Base-by-base conservation (phyloP, 768 basidiomycete genomes). In the Hygrocybe coccinea region DNA sequence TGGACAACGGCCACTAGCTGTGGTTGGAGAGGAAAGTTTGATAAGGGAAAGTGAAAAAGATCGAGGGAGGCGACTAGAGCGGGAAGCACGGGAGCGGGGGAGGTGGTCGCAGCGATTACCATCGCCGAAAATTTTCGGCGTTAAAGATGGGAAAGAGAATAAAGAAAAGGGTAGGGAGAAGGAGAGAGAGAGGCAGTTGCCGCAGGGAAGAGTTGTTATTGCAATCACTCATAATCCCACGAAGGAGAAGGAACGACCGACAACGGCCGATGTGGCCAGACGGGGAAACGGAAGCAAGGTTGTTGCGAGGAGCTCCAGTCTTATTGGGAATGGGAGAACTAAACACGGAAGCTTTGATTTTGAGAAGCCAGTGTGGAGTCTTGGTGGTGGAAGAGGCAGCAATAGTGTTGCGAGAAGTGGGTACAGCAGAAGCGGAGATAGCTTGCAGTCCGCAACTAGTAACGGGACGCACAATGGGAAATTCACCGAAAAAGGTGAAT, bases 311-410 rank as follows among this genome's bases (percentile, higher is more conserved):
- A 38, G 19, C 14, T 19, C 47, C 17, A 19, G 47, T 21, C 8
- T 29, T 24, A 17, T 37, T 2, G 39, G 24, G 6, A 72, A 63
- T 29, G 75, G 78, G 48, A 70, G 79, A 1, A 79, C 74, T 39
- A 85, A 86, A 63, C 85, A 86, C 59, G 86, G 86, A 5, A 86
- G 83, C 62, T 88, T 89, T 65, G 87, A 89, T 63, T 88, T 89
- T 60, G 87, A 89, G 67, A 75, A 86, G 35, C 86, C 87, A 0
- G 77, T 81, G 0, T 76, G 76, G 74, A 71, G 69, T 19, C 58
- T 52, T 52, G 54, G 60, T 60, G n/a, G 68, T 74, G 59, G 68
- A 8, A 69, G 67, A 44, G 68, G 64, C 34, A 70, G 68, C 1
- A 63, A 56, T 21, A 54, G 7, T 17, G 34, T 57, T 37, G 50